Base-by-base conservation (phyloP, 352 stramenopile species). In the Pythium rishiriense region DNA sequence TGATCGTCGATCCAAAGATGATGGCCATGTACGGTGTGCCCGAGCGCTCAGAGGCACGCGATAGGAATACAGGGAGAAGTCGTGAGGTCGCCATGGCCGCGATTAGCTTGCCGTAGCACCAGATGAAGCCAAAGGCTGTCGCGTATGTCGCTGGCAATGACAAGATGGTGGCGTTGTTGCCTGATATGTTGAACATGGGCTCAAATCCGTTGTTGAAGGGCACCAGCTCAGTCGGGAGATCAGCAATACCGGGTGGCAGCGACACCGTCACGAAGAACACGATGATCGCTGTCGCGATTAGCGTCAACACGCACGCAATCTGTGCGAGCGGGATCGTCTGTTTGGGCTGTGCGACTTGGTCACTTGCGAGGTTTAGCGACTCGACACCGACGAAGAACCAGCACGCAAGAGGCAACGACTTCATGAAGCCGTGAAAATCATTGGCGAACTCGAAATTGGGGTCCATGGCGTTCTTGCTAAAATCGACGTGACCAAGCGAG, bases 291-390 rank as follows among this genome's bases (percentile, higher is more conserved):
- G 63, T 64, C 2, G 21, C 26, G 9, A 68, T 21, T 0, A 76
- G 55, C 17, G 62, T 71, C 15, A 58, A 17, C 8, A 76, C 48
- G 46, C 65, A 87, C 4, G 52, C 15, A 17, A 87, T 61, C 64
- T 90, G 76, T 2, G 65, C 76, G 15, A 72, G 63, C 1, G 79
- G 74, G 6, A 88, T 67, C 10, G 59, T 62, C 2, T 74, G 37
- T 19, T 83, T 85, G 2, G 81, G 74, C 0, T 83, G 78, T 72
- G 29, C 65, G 78, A 69, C 62, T 5, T 69, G 29, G 29, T 52
- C 47, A 24, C 62, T 64, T 28, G 62, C 43, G 10, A 69, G 28
- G 14, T 28, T 59, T 2, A 69, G 53, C 35, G 62, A 17, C 48
- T 69, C 62, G 19, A 69, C 53, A 31, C 62, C 62, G 10, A 69